phyloP scores from a whole-genome alignment of 768 basidiomycete genomes.

The Agrocybe chaxingu region DNA sequence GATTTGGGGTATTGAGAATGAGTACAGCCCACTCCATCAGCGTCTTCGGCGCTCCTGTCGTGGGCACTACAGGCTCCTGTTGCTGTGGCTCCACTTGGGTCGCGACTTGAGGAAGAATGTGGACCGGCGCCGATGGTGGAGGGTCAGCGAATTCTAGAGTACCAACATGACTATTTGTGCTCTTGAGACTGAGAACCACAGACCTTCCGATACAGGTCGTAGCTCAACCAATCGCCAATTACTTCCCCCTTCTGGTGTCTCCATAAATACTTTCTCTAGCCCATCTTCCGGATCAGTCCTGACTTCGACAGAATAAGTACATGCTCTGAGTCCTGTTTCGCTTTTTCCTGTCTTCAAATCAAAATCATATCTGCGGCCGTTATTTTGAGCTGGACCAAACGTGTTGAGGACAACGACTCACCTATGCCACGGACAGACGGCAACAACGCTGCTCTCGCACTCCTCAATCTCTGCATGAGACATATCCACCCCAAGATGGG shows the following conservation, averaged over 20 bases:
- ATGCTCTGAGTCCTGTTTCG: slow-evolving; percentile 65
- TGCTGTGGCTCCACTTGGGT: slow-evolving; percentile 11
- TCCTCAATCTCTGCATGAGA: slow-evolving; percentile 80
- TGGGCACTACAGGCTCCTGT: slow-evolving; percentile 50
- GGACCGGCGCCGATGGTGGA: slow-evolving; percentile 32
- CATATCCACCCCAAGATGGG: slow-evolving; percentile 78
- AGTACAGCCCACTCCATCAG: slow-evolving; percentile 77
- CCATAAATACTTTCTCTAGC: slow-evolving; percentile 52
- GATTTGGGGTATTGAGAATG: slow-evolving; percentile 73
- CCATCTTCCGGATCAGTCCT: slow-evolving; percentile 33
- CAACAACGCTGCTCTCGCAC: slow-evolving; percentile 54
- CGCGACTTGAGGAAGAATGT: slow-evolving; percentile 4
- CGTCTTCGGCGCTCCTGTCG: slow-evolving; percentile 50
- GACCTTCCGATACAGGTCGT: slow-evolving; percentile 72
- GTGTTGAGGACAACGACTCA: slow-evolving; percentile 17
- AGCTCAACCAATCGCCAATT: slow-evolving; percentile 67
- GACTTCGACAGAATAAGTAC: slow-evolving; percentile 61
- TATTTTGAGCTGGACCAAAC: not conserved
- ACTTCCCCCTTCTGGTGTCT: slow-evolving; percentile 49
- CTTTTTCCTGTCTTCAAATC: slow-evolving; percentile 67
- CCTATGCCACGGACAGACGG: slow-evolving; percentile 79
- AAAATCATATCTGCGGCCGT: slow-evolving; percentile 61
- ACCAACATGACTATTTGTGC: not conserved
- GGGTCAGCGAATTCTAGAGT: slow-evolving; percentile 64
- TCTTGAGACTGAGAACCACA: slow-evolving; percentile 3